Evolutionary conservation across 140 eudicot genomes (phyloP).

Genomic region (Cichorium intybus): DNA sequence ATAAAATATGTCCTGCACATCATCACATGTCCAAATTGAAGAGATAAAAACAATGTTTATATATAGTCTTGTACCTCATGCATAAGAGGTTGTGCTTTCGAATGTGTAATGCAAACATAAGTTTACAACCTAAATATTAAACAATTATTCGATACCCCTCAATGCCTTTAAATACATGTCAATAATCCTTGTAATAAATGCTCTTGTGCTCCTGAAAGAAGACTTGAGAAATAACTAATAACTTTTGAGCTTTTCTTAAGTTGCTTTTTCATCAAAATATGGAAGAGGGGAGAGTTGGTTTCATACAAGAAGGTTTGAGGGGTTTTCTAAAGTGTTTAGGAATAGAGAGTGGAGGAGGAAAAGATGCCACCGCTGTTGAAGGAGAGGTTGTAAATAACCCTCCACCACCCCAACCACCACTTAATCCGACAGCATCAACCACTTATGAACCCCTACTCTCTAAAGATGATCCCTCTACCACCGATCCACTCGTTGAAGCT

Average conservation of each 20-base stretch:
- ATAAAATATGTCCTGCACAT: background rate
- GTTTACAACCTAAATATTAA: background rate
- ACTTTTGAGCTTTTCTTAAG: background rate
- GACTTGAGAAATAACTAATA: background rate
- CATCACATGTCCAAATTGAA: background rate
- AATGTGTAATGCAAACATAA: background rate
- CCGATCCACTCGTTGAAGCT: constrained; percentile 11
- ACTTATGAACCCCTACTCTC: background rate
- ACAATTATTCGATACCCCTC: background rate
- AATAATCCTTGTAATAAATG: background rate
- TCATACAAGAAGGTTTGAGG: constrained; percentile 12
- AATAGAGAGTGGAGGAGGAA: constrained; percentile 13
- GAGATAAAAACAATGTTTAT: background rate
- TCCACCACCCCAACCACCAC: constrained; percentile 6
- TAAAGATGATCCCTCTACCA: background rate
- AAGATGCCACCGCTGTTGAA: background rate
- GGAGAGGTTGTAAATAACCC: background rate
- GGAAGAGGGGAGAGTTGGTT: constrained; percentile 8
- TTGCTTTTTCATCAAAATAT: background rate
- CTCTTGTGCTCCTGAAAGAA: background rate
- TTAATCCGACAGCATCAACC: background rate
- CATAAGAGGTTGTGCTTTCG: background rate
- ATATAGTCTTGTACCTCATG: background rate
- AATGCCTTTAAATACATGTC: constrained; percentile 14
- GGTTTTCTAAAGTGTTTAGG: constrained; percentile 24